phyloP scores from a whole-genome alignment of 1,284 basidiomycete genomes.

The Exobasidium cylindrosporum region DNA sequence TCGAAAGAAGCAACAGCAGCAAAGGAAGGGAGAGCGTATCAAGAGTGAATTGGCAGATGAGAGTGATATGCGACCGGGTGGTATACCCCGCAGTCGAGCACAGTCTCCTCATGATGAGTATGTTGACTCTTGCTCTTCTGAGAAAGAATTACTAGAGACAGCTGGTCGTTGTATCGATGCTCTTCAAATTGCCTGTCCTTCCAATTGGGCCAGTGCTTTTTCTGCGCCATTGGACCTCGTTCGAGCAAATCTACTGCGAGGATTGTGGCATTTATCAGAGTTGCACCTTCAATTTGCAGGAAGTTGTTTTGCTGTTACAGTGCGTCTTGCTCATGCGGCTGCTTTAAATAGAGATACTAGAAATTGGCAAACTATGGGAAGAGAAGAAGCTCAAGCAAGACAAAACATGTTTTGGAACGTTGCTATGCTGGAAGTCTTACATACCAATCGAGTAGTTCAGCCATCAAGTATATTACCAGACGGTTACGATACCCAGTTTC shows the following conservation, averaged over 20 bases:
- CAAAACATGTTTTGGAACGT: conserved; percentile 37
- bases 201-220: conserved; percentile 38
- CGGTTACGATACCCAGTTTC: conserved; percentile 40
- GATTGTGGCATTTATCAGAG: conserved; percentile 44
- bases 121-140: conserved; percentile 25
- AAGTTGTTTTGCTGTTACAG: conserved; percentile 37
- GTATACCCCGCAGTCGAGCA: neutral
- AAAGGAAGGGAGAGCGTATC: neutral
- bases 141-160: conserved; percentile 38
- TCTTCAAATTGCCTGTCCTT: conserved; percentile 42
- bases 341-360: conserved; percentile 41
- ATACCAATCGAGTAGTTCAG: conserved; percentile 35
- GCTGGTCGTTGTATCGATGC: conserved; percentile 39
- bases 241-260: conserved; percentile 38
- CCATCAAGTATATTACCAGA: conserved; percentile 33
- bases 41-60: neutral
- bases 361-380: conserved; percentile 39
- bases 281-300: conserved; percentile 41
- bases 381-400: conserved; percentile 40
- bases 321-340: conserved; percentile 41
- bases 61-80: neutral
- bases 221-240: conserved; percentile 46
- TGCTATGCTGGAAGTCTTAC: conserved; percentile 13
- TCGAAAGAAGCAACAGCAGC: neutral
- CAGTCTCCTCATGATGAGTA: conserved; percentile 20